Percentiles rank a stretch among this genome's conserved stretches.
These are phyloP conservation scores for Rhododendron molle DNA, from an alignment of 148 eudicot genomes.

Conservation along the genomic window DNA sequence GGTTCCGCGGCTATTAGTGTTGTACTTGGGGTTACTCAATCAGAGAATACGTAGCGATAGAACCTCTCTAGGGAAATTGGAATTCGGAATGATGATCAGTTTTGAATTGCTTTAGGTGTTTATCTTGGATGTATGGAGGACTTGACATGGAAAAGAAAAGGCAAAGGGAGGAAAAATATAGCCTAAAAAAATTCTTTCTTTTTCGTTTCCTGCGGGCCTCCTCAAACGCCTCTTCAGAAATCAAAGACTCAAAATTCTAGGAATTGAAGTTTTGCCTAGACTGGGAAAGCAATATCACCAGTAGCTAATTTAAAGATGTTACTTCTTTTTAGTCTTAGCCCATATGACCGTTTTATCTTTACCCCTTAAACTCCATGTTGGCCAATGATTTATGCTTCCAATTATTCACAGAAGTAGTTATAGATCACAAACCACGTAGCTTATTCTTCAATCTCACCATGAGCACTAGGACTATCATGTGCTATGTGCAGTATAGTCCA, in stretches of 20 bases:
- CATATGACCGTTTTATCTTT: not conserved
- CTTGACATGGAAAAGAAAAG: not conserved
- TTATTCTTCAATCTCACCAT: not conserved
- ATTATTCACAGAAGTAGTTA: not conserved
- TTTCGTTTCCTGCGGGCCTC: not conserved
- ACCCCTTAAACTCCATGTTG: not conserved
- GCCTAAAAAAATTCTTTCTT: not conserved
- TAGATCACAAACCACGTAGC: not conserved
- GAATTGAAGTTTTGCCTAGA: not conserved
- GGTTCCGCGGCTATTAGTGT: not conserved
- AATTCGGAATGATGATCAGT: not conserved
- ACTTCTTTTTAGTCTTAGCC: not conserved
- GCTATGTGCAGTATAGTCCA: not conserved
- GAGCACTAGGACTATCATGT: not conserved
- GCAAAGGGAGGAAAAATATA: not conserved
- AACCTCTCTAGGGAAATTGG: not conserved
- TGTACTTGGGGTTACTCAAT: not conserved
- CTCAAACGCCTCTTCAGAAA: not conserved
- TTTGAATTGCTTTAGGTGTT: not conserved
- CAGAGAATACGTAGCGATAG: not conserved
- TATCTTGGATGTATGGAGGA: not conserved
- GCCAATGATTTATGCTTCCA: not conserved
- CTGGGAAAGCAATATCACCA: not conserved
- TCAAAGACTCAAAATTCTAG: not conserved
- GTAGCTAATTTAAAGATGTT: not conserved